Percentiles rank a stretch among this genome's conserved stretches.
Conservation (phyloP, 2,329 filamentous ascomycete genomes). For the Botrytis deweyae region DNA sequence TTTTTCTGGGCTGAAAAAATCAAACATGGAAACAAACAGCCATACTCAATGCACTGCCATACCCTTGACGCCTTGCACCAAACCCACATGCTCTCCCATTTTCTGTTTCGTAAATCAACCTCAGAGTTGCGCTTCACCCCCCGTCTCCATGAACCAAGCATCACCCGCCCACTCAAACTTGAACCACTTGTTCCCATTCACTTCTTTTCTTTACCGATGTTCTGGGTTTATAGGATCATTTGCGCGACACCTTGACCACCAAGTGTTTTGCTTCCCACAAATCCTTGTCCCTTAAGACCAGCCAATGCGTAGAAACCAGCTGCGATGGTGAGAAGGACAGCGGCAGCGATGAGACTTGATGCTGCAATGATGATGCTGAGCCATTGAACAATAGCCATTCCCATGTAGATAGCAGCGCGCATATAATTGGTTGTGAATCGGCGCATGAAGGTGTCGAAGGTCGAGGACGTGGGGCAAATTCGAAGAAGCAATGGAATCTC, state of each 20-base stretch:
- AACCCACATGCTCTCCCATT: constrained; percentile 28
- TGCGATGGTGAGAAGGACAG: constrained; percentile 75
- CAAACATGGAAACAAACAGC: constrained; percentile 27
- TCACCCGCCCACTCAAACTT: neutral
- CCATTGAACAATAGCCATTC: constrained; percentile 83
- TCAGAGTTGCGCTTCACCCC: neutral
- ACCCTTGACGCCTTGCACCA: constrained; percentile 30
- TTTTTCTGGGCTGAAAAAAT: constrained; percentile 3
- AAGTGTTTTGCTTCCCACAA: constrained; percentile 91
- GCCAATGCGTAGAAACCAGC: constrained; percentile 78
- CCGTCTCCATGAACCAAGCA: neutral
- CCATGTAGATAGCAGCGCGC: constrained; percentile 81
- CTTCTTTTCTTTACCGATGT: neutral
- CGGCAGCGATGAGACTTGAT: constrained; percentile 81
- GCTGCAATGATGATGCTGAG: constrained; percentile 65
- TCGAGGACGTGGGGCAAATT: constrained; percentile 91
- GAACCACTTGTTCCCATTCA: neutral
- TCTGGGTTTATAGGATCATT: constrained; percentile 78
- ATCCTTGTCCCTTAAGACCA: constrained; percentile 78
- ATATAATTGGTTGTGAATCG: constrained; percentile 95
- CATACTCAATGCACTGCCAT: constrained; percentile 27
- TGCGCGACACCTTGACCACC: constrained; percentile 91
- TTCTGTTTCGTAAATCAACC: constrained; percentile 22
- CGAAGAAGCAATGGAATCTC: constrained; percentile 92
- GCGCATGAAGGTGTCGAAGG: constrained; percentile 87